These are phyloP conservation scores for Fraxinus floribunda DNA, from an alignment of 305 asterid species.

Conservation along the genomic window DNA sequence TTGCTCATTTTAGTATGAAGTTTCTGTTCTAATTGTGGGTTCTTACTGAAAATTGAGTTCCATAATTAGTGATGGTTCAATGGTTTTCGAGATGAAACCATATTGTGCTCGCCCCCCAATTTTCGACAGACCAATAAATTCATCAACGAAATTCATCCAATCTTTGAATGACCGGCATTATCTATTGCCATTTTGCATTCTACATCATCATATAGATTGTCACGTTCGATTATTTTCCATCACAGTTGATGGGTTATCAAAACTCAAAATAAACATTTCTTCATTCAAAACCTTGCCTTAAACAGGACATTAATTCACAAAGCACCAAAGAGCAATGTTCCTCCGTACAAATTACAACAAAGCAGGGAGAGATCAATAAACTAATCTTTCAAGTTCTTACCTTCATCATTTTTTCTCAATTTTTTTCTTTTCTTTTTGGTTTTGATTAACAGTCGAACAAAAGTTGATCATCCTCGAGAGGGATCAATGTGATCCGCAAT, in stretches of 20 bases:
- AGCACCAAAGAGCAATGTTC: not conserved
- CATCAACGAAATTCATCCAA: no score
- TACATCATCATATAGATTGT: not conserved
- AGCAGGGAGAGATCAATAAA: not conserved
- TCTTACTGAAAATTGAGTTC: not conserved
- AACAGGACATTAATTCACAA: not conserved
- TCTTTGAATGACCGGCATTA: not conserved
- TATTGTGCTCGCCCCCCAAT: not conserved
- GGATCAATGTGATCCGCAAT: not conserved
- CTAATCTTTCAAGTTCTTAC: not conserved
- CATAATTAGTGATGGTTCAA: not conserved
- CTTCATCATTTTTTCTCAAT: not conserved
- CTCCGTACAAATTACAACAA: not conserved
- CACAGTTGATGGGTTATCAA: not conserved
- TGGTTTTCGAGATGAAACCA: not conserved
- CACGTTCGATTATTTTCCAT: not conserved
- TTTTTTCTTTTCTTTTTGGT: not conserved
- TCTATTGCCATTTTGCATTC: not conserved
- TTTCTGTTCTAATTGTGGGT: not conserved
- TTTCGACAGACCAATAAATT: not conserved
- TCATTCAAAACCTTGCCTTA: not conserved
- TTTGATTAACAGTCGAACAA: not conserved
- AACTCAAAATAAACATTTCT: not conserved
- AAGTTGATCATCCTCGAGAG: not conserved
- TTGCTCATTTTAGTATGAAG: not conserved